Evolutionary conservation across 2,329 filamentous ascomycete species (phyloP).

Genomic region (Xenosphaeropsis pyriputrescens): DNA sequence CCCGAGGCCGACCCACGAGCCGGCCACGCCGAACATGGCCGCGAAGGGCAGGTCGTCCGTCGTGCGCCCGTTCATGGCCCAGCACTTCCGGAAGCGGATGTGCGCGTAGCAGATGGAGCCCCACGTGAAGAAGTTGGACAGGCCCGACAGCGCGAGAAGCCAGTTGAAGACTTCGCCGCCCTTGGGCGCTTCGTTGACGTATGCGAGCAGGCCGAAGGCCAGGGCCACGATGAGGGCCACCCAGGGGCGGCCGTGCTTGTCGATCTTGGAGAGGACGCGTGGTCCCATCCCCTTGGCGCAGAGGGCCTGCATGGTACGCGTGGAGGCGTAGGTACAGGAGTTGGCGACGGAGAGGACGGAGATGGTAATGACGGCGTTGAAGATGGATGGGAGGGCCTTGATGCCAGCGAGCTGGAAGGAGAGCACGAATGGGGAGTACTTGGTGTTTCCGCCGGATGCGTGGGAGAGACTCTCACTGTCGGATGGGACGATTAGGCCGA

Average conservation of each 20-base stretch:
- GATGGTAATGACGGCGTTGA: conserved; percentile 36
- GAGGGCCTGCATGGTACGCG: conserved; percentile 32
- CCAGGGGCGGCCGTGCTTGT: conserved; percentile 43
- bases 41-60: conserved; percentile 28
- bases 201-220: conserved; percentile 41
- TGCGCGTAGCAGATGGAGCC: conserved; percentile 47
- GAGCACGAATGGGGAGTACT: conserved; percentile 30
- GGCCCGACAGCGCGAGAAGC: conserved; percentile 55
- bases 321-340: conserved; percentile 32
- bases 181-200: conserved; percentile 30
- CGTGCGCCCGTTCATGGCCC: conserved; percentile 38
- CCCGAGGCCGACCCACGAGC: conserved; percentile 49
- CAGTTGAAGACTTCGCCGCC: conserved; percentile 38
- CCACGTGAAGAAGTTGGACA: conserved; percentile 63
- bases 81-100: conserved; percentile 48
- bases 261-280: conserved; percentile 40
- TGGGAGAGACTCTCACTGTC: conserved; percentile 14
- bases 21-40: conserved; percentile 36
- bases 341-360: conserved; percentile 36
- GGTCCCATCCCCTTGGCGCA: conserved; percentile 35
- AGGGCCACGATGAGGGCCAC: conserved; percentile 36
- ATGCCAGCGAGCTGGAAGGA: conserved; percentile 35
- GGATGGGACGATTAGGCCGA: conserved; percentile 25
- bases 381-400: conserved; percentile 32
- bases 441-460: conserved; percentile 14